Base-by-base conservation (phyloP, 169 alveolate genomes). In the Eimeria acervulina region DNA sequence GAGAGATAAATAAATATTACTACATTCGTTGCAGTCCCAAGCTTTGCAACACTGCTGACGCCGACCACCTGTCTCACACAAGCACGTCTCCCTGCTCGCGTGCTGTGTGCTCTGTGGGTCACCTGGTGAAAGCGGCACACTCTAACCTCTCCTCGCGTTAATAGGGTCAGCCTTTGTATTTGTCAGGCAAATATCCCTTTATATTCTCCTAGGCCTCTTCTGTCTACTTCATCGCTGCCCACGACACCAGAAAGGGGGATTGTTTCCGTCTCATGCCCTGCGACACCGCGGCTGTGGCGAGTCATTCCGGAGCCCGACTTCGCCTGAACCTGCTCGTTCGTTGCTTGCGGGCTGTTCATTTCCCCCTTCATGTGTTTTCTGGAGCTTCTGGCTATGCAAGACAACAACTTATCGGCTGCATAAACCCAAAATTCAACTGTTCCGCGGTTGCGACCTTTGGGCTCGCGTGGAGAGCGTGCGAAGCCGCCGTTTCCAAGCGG, bases 41-140 rank as follows among this genome's bases (percentile, higher is more conserved):
- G 93, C 55, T 28, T 36, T 51, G 55, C 80, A 31, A 84, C 93
- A 84, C 59, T 55, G 78, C 93, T 55, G 93, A 84, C 93, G 78
- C 80, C 93, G 76, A 59, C 93, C 80, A 59, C 93, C 93, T 51
- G 93, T 84, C 93, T 84, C 93, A 55, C 80, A 55, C 52, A 33
- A 52, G 93, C 93, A 84, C 93, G 93, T 84, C 93, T 84, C 93
- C 80, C 93, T 84, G 93, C 93, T 84, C 59, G 93, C 93, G 36
- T 31, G 76, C 61, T n/a, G 93, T n/a, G 85, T 74, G 51, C 61
- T 74, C 85, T 74, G 36, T 40, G 93, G 78, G 93, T 51, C 68
- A 26, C 68, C 93, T 31, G 78, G 78, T 36, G 59, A 23, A 59
- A 84, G 74, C 78, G 33, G 93, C 47, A 51, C 93, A 84, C 42